phyloP scores from a whole-genome alignment of 768 basidiomycete species.

The Phallus indusiatus region DNA sequence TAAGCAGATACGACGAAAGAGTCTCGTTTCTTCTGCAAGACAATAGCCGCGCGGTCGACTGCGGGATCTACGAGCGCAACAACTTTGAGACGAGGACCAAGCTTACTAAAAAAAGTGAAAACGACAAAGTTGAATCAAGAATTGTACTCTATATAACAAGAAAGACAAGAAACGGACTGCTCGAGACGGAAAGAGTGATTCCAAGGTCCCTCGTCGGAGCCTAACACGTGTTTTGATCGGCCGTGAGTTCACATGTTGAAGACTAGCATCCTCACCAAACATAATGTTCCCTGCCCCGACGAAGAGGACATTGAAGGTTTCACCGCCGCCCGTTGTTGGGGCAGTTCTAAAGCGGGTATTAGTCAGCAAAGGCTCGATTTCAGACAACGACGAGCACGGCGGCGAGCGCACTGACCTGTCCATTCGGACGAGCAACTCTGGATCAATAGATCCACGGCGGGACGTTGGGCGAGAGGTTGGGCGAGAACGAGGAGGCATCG shows the following conservation, averaged over 20 bases:
- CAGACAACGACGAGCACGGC: not conserved
- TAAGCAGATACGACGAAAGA: slow-evolving; percentile 93
- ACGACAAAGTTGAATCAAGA: slow-evolving; percentile 11
- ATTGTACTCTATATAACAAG: too few relatives aligned
- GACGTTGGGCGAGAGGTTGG: slow-evolving; percentile 24
- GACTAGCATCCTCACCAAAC: slow-evolving; percentile 59
- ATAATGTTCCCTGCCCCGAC: slow-evolving; percentile 97
- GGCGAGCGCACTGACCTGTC: slow-evolving; percentile 41
- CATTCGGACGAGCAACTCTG: slow-evolving; percentile 67
- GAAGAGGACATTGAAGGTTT: slow-evolving; percentile 89
- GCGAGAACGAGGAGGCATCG: slow-evolving; percentile 9
- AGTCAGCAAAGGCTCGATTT: not conserved
- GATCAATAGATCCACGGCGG: slow-evolving; percentile 68
- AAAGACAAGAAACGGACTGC: slow-evolving; percentile 42
- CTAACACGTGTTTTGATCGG: slow-evolving; percentile 26
- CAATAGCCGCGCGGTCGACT: slow-evolving; percentile 65
- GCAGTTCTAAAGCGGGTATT: slow-evolving; percentile 23
- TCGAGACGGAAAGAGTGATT: slow-evolving; percentile 89
- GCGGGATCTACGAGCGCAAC: slow-evolving; percentile 91
- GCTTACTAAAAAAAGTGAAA: slow-evolving; percentile 50
- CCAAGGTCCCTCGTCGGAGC: slow-evolving; percentile 85
- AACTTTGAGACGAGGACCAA: slow-evolving; percentile 92
- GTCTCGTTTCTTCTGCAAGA: slow-evolving; percentile 83
- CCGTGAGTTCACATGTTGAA: not conserved
- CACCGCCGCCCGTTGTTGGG: slow-evolving; percentile 46